Conservation (phyloP, 129 eudicot genomes). For the Lonicera japonica region DNA sequence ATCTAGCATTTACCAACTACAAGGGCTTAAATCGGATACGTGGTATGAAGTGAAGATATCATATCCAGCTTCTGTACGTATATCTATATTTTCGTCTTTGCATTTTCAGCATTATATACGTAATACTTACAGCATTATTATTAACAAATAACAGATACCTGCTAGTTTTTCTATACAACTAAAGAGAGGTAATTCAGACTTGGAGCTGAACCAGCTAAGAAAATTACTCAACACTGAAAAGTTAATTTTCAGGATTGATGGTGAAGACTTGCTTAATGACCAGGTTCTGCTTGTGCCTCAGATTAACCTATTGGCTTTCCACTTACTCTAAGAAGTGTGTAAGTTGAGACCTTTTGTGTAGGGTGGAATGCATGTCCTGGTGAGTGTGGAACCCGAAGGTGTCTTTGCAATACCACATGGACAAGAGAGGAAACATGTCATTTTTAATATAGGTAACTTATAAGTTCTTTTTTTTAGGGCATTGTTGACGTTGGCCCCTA, state of each 20-base stretch:
- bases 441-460: slow-evolving; percentile 69
- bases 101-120: neutral
- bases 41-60: slow-evolving; percentile 99
- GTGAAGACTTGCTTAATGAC: slow-evolving; percentile 8
- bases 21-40: slow-evolving; percentile 47
- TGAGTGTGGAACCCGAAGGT: slow-evolving; percentile 83
- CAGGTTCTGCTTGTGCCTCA: slow-evolving; percentile 38
- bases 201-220: slow-evolving; percentile 39
- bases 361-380: slow-evolving; percentile 45
- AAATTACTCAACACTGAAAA: slow-evolving; percentile 89
- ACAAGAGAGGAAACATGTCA: slow-evolving; percentile 57
- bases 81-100: neutral
- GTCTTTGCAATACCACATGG: slow-evolving; percentile 65
- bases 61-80: slow-evolving; percentile 98
- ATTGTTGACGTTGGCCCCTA: too few relatives aligned
- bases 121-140: neutral
- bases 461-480: neutral
- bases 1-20: slow-evolving; percentile 59
- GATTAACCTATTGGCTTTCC: neutral
- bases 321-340: slow-evolving; percentile 5
- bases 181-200: slow-evolving; percentile 31
- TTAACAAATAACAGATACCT: slow-evolving; percentile 59
- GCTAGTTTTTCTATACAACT: slow-evolving; percentile 71
- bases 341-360: slow-evolving; percentile 15
- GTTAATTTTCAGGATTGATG: slow-evolving; percentile 64